Percentiles rank a stretch among this genome's conserved stretches.
These are phyloP conservation scores for Capronia coronata DNA, from an alignment of 2,329 filamentous ascomycete species.

Conservation along the genomic window DNA sequence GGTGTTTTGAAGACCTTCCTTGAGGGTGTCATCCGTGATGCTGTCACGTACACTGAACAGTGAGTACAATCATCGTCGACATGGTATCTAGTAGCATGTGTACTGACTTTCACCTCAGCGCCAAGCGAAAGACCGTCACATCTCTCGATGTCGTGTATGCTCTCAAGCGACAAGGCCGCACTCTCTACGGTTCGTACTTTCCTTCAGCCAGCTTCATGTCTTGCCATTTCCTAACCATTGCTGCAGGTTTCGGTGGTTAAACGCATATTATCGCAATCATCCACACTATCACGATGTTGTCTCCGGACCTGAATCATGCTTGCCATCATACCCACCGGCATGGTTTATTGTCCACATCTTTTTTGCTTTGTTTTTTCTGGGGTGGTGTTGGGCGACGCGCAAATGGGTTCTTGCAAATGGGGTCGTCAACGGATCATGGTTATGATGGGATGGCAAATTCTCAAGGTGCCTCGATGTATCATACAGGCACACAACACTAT, in stretches of 20 bases:
- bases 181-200: slow-evolving; percentile 63
- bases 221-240: slow-evolving; percentile 1
- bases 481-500: slow-evolving; percentile 23
- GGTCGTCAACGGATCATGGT: slow-evolving; percentile 24
- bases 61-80: slow-evolving; percentile 29
- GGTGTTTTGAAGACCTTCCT: slow-evolving; percentile 77
- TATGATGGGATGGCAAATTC: slow-evolving; percentile 26
- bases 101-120: slow-evolving; percentile 72
- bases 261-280: slow-evolving; percentile 4
- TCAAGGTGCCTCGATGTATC: slow-evolving; percentile 24
- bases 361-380: slow-evolving; percentile 24
- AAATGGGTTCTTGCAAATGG: slow-evolving; percentile 24
- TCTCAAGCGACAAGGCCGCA: slow-evolving; percentile 59
- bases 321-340: slow-evolving; percentile 16
- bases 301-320: slow-evolving; percentile 7
- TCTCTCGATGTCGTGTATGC: slow-evolving; percentile 59
- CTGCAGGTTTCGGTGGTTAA: slow-evolving; percentile 63
- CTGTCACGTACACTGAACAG: slow-evolving; percentile 77
- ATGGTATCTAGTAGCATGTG: slow-evolving; percentile 44
- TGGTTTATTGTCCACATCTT: slow-evolving; percentile 8
- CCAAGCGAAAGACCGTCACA: slow-evolving; percentile 47
- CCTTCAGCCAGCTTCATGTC: neutral
- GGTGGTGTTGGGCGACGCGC: slow-evolving; percentile 22
- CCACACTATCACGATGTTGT: slow-evolving; percentile 16
- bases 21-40: slow-evolving; percentile 71